Percentiles rank a stretch among this genome's conserved stretches.
phyloP scores from a whole-genome alignment of 2,329 filamentous ascomycete species.

The Colletotrichum lini region DNA sequence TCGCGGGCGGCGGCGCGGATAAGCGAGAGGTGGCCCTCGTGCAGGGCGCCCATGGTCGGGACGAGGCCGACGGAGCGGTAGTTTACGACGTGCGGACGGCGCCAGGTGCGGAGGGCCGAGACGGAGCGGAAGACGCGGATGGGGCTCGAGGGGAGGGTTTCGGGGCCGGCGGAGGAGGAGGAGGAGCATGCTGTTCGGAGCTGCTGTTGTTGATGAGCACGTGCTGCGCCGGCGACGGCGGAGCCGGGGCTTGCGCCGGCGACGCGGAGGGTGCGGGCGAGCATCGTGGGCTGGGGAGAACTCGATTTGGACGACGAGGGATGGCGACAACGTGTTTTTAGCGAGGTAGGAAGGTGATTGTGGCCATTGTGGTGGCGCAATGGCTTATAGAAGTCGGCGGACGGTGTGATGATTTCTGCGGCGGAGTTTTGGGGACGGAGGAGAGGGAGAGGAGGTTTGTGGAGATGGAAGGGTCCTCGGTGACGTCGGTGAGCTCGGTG shows the following conservation, averaged over 20 bases:
- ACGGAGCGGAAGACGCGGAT: conserved; percentile 85
- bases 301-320: conserved; percentile 2
- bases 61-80: conserved; percentile 87
- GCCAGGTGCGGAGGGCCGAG: conserved; percentile 77
- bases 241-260: conserved; percentile 27
- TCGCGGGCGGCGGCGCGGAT: conserved; percentile 87
- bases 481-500: conserved; percentile 41
- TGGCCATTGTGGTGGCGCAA: conserved; percentile 52
- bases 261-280: conserved; percentile 40
- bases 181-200: conserved; percentile 44
- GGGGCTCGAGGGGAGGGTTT: conserved; percentile 68
- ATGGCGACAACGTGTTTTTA: conserved; percentile 12
- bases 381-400: conserved; percentile 47
- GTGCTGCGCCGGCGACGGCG: not conserved
- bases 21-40: conserved; percentile 89
- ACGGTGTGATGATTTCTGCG: conserved; percentile 63
- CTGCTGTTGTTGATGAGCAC: conserved; percentile 34
- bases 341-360: conserved; percentile 35
- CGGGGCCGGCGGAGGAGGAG: conserved; percentile 47
- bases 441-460: conserved; percentile 2
- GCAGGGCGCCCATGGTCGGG: conserved; percentile 98
- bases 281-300: conserved; percentile 23
- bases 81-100: conserved; percentile 74
- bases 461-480: conserved; percentile 28
- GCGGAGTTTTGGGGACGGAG: conserved; percentile 61